Conservation (phyloP, 371 early-diverging fungal species). For the Rhizopus delemar region DNA sequence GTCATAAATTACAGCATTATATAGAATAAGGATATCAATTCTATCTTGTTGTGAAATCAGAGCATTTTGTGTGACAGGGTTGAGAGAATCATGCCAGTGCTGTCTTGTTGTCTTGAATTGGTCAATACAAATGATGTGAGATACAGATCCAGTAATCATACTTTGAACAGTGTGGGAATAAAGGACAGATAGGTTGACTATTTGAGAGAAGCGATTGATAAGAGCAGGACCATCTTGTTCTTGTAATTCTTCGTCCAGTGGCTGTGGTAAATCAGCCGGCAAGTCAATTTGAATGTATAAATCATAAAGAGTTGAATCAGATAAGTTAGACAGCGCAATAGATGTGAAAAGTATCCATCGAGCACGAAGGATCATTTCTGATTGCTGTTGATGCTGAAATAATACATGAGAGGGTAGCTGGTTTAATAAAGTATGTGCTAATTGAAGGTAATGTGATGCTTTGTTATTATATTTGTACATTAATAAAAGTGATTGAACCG, state of each 20-base stretch:
- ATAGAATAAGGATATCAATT: constrained; percentile 19
- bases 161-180: constrained; percentile 28
- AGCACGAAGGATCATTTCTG: constrained; percentile 20
- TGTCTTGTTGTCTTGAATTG: constrained; percentile 25
- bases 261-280: constrained; percentile 23
- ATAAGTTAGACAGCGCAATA: constrained; percentile 19
- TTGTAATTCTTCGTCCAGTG: constrained; percentile 13
- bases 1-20: constrained; percentile 26
- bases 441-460: constrained; percentile 11
- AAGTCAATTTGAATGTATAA: constrained; percentile 14
- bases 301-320: constrained; percentile 6
- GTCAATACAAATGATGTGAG: constrained; percentile 18
- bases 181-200: constrained; percentile 20
- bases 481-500: constrained; percentile 26
- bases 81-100: constrained; percentile 24
- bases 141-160: constrained; percentile 11
- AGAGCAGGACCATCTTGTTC: constrained; percentile 7
- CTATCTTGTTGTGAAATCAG: constrained; percentile 10
- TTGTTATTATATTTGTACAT: constrained; percentile 32
- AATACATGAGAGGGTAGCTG: constrained; percentile 9
- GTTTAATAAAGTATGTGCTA: constrained; percentile 16
- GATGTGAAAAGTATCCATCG: constrained; percentile 24
- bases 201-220: constrained; percentile 24
- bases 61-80: constrained; percentile 15
- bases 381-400: constrained; percentile 7